Percentiles rank a stretch among this genome's conserved stretches.
Evolutionary conservation across 169 alveolate species (phyloP).

Genomic region (Cryptosporidium tyzzeri): DNA sequence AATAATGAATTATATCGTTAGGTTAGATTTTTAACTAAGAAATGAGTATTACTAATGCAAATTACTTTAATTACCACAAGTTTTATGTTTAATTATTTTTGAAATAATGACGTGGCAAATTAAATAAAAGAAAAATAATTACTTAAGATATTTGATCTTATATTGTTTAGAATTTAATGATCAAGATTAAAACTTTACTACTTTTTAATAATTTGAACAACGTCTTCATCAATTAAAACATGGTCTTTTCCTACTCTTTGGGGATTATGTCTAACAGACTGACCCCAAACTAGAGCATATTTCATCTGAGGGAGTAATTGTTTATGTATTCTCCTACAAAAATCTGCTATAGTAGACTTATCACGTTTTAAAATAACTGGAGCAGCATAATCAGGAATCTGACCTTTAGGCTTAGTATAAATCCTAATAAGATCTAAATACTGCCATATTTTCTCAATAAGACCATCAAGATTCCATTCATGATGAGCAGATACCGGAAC

Average conservation of each 20-base stretch:
- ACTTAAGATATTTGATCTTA: no score
- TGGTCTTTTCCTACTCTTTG: constrained; percentile 96
- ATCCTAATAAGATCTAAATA: constrained; percentile 95
- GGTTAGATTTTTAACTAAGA: neutral
- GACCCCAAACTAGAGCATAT: constrained; percentile 99
- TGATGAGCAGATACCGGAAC: constrained; percentile 89
- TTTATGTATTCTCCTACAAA: constrained; percentile 87
- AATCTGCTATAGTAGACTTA: constrained; percentile 86
- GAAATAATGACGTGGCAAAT: no score
- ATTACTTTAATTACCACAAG: neutral
- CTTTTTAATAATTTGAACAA: constrained; percentile 89
- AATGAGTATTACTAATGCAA: neutral
- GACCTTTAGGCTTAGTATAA: constrained; percentile 99
- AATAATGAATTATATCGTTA: neutral
- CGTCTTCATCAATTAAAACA: constrained; percentile 89
- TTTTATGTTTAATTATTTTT: no score
- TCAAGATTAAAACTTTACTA: constrained; percentile 6
- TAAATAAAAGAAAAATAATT: no score
- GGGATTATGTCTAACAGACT: constrained; percentile 96
- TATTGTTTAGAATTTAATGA: no score
- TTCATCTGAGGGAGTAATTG: constrained; percentile 89
- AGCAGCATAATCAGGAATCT: constrained; percentile 95
- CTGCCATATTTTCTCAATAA: constrained; percentile 97
- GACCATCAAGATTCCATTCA: constrained; percentile 96
- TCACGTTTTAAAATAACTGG: constrained; percentile 94